Evolutionary conservation across 495 filamentous ascomycete genomes (phyloP).

Genomic region (Penicillium soppii): DNA sequence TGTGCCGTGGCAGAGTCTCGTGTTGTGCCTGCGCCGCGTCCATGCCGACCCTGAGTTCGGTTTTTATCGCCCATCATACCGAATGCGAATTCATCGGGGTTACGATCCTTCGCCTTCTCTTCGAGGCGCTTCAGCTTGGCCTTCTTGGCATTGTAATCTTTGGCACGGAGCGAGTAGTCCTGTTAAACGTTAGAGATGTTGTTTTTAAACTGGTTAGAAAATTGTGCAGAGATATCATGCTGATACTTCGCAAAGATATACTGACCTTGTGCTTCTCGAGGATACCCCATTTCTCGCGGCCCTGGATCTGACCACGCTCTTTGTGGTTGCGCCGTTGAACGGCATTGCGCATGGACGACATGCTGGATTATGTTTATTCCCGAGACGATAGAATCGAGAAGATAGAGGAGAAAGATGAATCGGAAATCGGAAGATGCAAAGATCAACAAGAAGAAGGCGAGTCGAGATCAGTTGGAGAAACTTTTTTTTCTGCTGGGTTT

Average conservation of each 20-base stretch:
- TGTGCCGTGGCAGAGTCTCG: conserved; percentile 37
- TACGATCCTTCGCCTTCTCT: conserved; percentile 79
- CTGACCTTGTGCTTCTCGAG: conserved; percentile 84
- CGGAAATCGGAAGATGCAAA: conserved; percentile 1
- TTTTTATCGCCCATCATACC: conserved; percentile 69
- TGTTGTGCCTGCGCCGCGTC: conserved; percentile 44
- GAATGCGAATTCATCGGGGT: conserved; percentile 96
- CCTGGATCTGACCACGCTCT: conserved; percentile 83
- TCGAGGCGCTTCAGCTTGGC: conserved; percentile 72
- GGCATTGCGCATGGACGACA: conserved; percentile 84
- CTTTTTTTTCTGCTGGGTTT: conserved; percentile 30
- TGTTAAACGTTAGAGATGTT: conserved; percentile 32
- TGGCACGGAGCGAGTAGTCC: conserved; percentile 90
- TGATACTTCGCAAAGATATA: not conserved
- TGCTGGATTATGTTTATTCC: conserved; percentile 30
- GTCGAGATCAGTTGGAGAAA: conserved; percentile 13
- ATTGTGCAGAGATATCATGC: not conserved
- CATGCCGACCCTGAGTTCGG: conserved; percentile 58
- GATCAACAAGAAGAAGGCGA: conserved; percentile 6
- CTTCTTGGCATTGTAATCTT: conserved; percentile 86
- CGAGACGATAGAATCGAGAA: not conserved
- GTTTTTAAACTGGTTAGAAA: not conserved
- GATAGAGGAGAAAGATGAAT: not conserved
- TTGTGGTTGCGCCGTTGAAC: conserved; percentile 74
- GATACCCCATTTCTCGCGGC: conserved; percentile 79